Evolutionary conservation across 768 basidiomycete species (phyloP), one percentile per base, ranked within the genome.

Genomic region (Tephrocybe rancida): DNA sequence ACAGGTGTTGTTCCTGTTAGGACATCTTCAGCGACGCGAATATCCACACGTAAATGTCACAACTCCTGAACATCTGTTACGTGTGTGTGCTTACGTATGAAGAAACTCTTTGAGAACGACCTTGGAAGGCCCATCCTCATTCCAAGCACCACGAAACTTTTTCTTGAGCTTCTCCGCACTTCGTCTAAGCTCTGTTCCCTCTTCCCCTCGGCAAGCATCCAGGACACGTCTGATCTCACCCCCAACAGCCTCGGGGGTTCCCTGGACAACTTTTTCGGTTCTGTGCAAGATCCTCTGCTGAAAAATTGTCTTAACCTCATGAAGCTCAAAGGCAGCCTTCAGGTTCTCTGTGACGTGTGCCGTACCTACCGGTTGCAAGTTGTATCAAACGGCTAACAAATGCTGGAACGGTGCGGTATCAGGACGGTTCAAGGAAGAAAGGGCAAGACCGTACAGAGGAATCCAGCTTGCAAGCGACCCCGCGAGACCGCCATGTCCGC

Each of bases 331-430:
- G 4, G 56, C 62, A 8, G 34, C 59, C 14, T 61, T 51, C 18
- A 66, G 56, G 24, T 52, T 59, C 2, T 56, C 55, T 1, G 56
- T 48, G 18, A 64, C 48, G 18, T 62, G 56, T 0, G 37, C 48
- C 0, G 64, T 59, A 1, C 57, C 55, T 0, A 50, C 25, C 0
- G 64, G 64, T 48, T 66, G 64, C 30, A n/a, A n/a, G 26, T 66
- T 61, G 3, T 39, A 7, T 52, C 48, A 34, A 66, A 57, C 1
- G 62, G 64, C 64, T 62, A 66, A 24, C 54, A 59, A 14, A 66
- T 64, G 34, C 64, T 66, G 25, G 9, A 19, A n/a, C n/a, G n/a
- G 14, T 18, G 38, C 9, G 25, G 27, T 18, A n/a, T 5, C 30
- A 25, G 11, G 21, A 41, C 26, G 25, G 13, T n/a, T 43, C 13